Percentiles rank a stretch among this genome's conserved stretches.
phyloP scores from a whole-genome alignment of 257 asterid genomes.

The Anisodus tanguticus region DNA sequence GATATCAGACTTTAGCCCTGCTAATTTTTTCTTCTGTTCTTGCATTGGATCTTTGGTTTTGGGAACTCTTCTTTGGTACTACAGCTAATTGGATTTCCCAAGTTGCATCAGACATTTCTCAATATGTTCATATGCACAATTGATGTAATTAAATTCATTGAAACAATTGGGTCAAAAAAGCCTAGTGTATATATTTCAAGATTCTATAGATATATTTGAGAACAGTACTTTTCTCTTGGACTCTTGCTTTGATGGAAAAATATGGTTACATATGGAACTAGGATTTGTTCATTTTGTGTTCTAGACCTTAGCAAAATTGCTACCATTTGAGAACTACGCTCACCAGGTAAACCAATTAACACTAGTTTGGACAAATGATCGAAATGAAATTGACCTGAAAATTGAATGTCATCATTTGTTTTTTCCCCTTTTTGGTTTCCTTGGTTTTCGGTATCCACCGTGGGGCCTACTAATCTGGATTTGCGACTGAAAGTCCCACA shows the following conservation, averaged over 20 bases:
- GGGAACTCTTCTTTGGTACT: slow-evolving; percentile 86
- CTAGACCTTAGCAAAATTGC: not conserved
- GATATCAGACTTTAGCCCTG: slow-evolving; percentile 87
- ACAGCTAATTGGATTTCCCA: slow-evolving; percentile 67
- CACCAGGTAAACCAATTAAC: not conserved
- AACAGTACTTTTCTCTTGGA: not conserved
- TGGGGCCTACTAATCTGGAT: not conserved
- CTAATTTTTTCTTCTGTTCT: slow-evolving; percentile 85
- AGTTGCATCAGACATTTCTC: slow-evolving; percentile 54
- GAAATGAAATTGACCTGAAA: too few species aligned
- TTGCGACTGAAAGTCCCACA: not conserved
- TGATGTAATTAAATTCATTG: slow-evolving; percentile 40
- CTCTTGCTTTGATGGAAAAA: not conserved
- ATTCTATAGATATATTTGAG: not conserved
- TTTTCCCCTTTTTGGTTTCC: not conserved
- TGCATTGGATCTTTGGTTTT: slow-evolving; percentile 91
- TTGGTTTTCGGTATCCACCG: too few species aligned
- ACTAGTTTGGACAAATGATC: not conserved
- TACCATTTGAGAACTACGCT: not conserved
- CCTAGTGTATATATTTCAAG: slow-evolving; percentile 4
- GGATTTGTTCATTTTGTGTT: not conserved
- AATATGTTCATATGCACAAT: slow-evolving; percentile 42
- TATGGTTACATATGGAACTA: not conserved
- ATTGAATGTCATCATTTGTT: not conserved
- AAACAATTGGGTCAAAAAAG: not conserved